Evolutionary conservation across 2,329 filamentous ascomycete species (phyloP).

Genomic region (Aureobasidium mangrovei): DNA sequence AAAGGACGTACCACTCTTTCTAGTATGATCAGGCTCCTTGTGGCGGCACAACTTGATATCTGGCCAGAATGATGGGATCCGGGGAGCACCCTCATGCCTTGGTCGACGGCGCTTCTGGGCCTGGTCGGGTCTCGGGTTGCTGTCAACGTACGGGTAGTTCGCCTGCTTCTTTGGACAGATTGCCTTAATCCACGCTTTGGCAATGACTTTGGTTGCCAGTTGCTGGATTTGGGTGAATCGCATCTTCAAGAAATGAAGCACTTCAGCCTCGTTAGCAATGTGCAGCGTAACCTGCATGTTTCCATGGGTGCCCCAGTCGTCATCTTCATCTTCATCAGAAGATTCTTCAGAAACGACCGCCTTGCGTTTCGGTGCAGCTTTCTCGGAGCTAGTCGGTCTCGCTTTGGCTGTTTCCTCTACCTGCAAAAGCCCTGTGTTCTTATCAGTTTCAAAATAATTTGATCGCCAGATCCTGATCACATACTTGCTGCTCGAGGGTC

Average conservation of each 20-base stretch:
- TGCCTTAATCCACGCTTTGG: constrained; percentile 66
- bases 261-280: constrained; percentile 18
- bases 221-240: constrained; percentile 61
- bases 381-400: neutral
- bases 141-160: constrained; percentile 53
- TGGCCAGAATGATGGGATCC: constrained; percentile 30
- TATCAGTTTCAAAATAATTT: neutral
- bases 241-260: constrained; percentile 51
- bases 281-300: constrained; percentile 14
- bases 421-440: neutral
- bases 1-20: constrained; percentile 48
- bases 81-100: constrained; percentile 12
- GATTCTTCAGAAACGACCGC: neutral
- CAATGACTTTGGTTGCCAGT: constrained; percentile 60
- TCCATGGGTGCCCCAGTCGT: neutral
- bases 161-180: constrained; percentile 72
- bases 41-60: constrained; percentile 45
- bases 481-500: constrained; percentile 8
- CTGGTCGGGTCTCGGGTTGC: constrained; percentile 40
- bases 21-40: constrained; percentile 65
- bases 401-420: neutral
- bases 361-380: neutral
- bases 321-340: constrained; percentile 7
- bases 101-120: constrained; percentile 5
- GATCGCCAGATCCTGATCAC: neutral